phyloP scores from a whole-genome alignment of 2,329 filamentous ascomycete genomes.

The Dendryphion nanum region DNA sequence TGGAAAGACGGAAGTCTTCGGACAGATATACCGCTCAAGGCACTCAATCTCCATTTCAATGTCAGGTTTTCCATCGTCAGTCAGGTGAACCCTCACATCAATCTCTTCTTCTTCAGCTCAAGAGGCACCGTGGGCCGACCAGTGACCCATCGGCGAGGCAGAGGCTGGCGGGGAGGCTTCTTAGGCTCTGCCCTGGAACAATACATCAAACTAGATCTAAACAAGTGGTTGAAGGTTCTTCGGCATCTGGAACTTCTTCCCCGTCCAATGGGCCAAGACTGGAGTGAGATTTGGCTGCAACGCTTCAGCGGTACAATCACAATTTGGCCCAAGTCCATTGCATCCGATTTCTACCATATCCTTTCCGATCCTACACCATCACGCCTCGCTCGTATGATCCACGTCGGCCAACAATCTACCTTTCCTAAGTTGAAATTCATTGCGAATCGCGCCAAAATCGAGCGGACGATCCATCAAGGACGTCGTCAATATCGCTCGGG shows the following conservation, averaged over 20 bases:
- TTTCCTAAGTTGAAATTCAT: slow-evolving; percentile 94
- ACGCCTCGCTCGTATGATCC: slow-evolving; percentile 82
- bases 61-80: slow-evolving; percentile 93
- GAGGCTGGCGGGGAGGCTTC: slow-evolving; percentile 95
- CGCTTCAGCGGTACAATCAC: slow-evolving; percentile 93
- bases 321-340: slow-evolving; percentile 83
- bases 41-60: slow-evolving; percentile 94
- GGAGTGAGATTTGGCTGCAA: slow-evolving; percentile 95
- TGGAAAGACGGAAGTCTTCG: slow-evolving; percentile 97
- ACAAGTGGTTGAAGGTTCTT: slow-evolving; percentile 95
- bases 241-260: slow-evolving; percentile 90
- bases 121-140: slow-evolving; percentile 88
- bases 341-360: slow-evolving; percentile 82
- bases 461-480: slow-evolving; percentile 63
- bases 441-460: slow-evolving; percentile 79
- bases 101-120: slow-evolving; percentile 97
- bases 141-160: slow-evolving; percentile 88
- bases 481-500: slow-evolving; percentile 43
- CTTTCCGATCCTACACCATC: slow-evolving; percentile 76
- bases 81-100: slow-evolving; percentile 94
- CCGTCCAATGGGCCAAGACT: slow-evolving; percentile 88
- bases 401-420: slow-evolving; percentile 81
- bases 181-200: slow-evolving; percentile 89
- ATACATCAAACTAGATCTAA: slow-evolving; percentile 93
- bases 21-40: slow-evolving; percentile 93